Conservation (phyloP, 495 filamentous ascomycete genomes). For the Xylaria grammica region DNA sequence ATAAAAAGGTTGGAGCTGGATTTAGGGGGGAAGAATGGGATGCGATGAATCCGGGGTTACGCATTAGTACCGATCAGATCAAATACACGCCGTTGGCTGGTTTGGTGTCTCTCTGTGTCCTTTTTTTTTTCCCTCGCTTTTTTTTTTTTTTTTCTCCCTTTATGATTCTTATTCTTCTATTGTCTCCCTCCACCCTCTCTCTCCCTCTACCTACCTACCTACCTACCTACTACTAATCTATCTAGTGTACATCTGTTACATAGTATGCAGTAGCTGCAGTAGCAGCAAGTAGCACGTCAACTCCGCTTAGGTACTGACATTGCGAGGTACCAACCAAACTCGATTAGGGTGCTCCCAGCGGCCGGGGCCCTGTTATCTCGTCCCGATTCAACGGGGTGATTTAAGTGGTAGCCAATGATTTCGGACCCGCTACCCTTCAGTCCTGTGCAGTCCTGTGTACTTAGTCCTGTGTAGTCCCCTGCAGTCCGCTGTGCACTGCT, state of each 20-base stretch:
- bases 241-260: not conserved
- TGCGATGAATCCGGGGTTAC: constrained; percentile 19
- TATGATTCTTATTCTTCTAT: not conserved
- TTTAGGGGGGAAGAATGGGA: constrained; percentile 18
- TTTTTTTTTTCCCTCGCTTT: not conserved
- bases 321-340: not conserved
- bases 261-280: not conserved
- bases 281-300: constrained; percentile 12
- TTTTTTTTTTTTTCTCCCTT: too few relatives aligned
- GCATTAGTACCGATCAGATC: not conserved
- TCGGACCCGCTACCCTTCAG: not conserved
- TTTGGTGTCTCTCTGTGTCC: not conserved
- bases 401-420: constrained; percentile 22
- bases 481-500: not conserved
- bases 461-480: too few relatives aligned
- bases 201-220: too few relatives aligned
- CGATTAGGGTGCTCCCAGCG: not conserved
- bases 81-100: not conserved
- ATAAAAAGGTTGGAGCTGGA: constrained; percentile 8
- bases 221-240: too few relatives aligned
- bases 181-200: not conserved
- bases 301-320: constrained; percentile 2
- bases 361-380: constrained; percentile 4
- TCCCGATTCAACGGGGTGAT: constrained; percentile 19
- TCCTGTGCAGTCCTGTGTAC: too few relatives aligned